These are phyloP conservation scores for Punica granatum DNA, from an alignment of 345 rosid genomes.

Conservation along the genomic window DNA sequence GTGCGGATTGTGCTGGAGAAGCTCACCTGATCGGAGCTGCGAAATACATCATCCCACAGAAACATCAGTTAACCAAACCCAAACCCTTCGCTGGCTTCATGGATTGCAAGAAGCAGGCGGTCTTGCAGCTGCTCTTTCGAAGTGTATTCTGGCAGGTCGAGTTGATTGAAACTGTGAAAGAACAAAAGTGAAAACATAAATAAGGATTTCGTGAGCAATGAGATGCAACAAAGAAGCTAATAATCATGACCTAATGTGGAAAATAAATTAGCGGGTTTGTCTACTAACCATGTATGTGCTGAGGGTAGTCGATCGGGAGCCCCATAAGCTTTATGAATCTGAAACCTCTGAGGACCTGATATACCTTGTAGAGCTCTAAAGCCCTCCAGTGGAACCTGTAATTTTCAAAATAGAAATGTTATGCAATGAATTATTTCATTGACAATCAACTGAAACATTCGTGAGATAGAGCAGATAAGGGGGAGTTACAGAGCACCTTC, in stretches of 20 bases:
- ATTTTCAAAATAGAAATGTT: background rate
- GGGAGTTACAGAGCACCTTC: constrained; percentile 39
- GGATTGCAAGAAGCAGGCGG: constrained; percentile 85
- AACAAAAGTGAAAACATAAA: background rate
- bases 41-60: background rate
- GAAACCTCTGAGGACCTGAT: constrained; percentile 92
- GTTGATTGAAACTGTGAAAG: constrained; percentile 83
- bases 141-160: constrained; percentile 87
- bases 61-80: constrained; percentile 61
- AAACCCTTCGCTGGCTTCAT: constrained; percentile 94
- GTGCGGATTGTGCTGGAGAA: background rate
- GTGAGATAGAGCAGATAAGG: background rate
- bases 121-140: constrained; percentile 79
- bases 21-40: constrained; percentile 3
- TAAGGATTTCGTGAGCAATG: background rate
- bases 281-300: constrained; percentile 85
- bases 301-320: constrained; percentile 89
- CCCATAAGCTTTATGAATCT: constrained; percentile 97
- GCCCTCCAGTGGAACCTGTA: constrained; percentile 90
- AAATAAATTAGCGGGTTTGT: background rate
- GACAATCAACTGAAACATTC: background rate
- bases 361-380: constrained; percentile 94
- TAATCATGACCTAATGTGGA: background rate
- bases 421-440: background rate
- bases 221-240: background rate